Evolutionary conservation across 164 flowering plant genomes (phyloP).

Genomic region (Cinnamomum micranthum): DNA sequence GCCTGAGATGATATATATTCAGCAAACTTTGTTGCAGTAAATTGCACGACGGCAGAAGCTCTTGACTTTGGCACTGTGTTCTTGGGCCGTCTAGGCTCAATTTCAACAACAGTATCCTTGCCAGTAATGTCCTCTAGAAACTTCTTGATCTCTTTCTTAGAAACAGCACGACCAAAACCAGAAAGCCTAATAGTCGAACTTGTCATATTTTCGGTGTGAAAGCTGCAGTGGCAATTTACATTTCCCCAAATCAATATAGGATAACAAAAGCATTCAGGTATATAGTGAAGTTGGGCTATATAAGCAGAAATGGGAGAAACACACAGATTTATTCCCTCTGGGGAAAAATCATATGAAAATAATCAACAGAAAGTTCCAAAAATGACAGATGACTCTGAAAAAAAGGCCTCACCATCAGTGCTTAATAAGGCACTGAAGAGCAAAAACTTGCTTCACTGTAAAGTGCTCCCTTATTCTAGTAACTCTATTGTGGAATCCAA

Average conservation of each 20-base stretch:
- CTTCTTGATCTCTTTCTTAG: conserved; percentile 34
- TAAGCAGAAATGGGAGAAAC: no score
- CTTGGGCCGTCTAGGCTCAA: conserved; percentile 35
- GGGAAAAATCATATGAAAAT: neutral
- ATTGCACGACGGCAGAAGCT: conserved; percentile 59
- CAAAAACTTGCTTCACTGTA: neutral
- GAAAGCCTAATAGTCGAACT: conserved; percentile 44
- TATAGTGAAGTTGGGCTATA: neutral
- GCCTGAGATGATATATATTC: conserved; percentile 32
- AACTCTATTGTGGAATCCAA: neutral
- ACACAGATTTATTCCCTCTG: no score
- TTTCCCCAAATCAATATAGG: neutral
- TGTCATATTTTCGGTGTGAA: neutral
- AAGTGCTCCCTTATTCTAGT: neutral
- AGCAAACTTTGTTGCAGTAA: conserved; percentile 29
- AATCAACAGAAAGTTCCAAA: neutral
- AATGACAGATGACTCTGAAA: neutral
- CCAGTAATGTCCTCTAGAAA: conserved; percentile 53
- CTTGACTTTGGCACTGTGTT: conserved; percentile 13
- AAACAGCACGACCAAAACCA: conserved; percentile 42
- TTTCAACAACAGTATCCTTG: conserved; percentile 43
- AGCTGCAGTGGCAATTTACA: neutral
- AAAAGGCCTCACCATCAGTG: neutral
- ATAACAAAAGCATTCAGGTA: neutral
- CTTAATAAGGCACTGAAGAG: no score